Conservation (phyloP, 805 yeast species). For the Kodamaea sagamina region DNA sequence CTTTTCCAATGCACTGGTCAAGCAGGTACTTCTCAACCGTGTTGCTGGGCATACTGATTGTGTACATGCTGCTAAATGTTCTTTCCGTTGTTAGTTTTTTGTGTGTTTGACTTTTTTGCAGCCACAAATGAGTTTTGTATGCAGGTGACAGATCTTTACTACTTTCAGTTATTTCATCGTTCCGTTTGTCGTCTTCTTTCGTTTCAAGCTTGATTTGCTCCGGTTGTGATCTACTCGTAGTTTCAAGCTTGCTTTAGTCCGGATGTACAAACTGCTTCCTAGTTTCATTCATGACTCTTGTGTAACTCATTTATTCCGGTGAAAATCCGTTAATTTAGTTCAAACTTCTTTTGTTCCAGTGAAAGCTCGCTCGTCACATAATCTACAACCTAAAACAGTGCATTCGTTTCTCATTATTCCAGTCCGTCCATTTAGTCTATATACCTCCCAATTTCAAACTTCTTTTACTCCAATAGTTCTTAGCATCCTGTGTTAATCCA, state of each 20-base stretch:
- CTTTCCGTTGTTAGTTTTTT: neutral
- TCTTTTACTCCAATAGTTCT: conserved; percentile 50
- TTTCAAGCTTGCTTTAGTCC: no score
- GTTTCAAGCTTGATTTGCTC: no score
- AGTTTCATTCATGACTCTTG: no score
- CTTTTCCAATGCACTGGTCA: conserved; percentile 72
- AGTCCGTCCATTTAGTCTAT: neutral
- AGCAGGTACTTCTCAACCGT: conserved; percentile 20
- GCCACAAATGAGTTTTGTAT: conserved; percentile 14
- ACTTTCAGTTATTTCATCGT: neutral
- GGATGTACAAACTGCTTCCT: no score
- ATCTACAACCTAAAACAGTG: no score
- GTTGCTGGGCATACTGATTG: neutral
- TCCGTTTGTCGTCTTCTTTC: no score
- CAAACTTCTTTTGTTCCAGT: no score
- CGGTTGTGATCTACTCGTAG: no score
- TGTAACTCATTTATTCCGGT: no score
- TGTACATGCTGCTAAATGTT: neutral
- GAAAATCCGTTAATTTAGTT: no score
- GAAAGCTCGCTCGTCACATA: no score
- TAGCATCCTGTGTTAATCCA: conserved; percentile 49
- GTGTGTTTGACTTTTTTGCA: conserved; percentile 12
- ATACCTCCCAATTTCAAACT: conserved; percentile 11
- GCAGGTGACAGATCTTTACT: neutral
- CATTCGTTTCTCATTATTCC: no score